phyloP scores from a whole-genome alignment of 768 basidiomycete species.

The Panaeolus papilionaceus region DNA sequence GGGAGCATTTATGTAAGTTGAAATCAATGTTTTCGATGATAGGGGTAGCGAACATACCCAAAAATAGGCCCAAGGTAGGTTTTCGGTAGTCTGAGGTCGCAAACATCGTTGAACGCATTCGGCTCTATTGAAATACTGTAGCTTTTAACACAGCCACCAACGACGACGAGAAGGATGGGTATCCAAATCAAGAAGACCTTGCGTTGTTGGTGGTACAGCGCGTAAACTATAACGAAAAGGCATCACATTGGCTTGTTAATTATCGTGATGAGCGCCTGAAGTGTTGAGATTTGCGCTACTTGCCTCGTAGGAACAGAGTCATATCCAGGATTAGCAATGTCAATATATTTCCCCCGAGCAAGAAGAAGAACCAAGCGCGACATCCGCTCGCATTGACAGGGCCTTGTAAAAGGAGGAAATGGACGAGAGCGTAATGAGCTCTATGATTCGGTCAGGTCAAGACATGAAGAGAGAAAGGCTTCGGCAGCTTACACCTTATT shows the following conservation, averaged over 20 bases:
- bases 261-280: not conserved
- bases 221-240: not conserved
- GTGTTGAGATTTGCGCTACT: not conserved
- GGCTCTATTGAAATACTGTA: not conserved
- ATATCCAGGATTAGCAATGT: not conserved
- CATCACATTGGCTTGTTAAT: not conserved
- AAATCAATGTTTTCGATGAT: too few relatives aligned
- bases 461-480: not conserved
- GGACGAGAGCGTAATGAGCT: not conserved
- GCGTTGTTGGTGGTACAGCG: not conserved
- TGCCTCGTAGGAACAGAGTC: not conserved
- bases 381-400: not conserved
- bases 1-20: too few relatives aligned
- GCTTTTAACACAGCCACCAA: not conserved
- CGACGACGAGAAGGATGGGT: not conserved
- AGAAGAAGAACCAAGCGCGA: not conserved
- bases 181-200: not conserved
- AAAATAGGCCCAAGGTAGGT: not conserved
- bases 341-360: not conserved
- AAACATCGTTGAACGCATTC: not conserved
- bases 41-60: not conserved
- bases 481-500: not conserved
- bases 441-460: not conserved
- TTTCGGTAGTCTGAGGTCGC: not conserved
- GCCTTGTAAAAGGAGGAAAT: not conserved